These are phyloP conservation scores for Didymella pomorum DNA, from an alignment of 2,329 filamentous ascomycete species.

Conservation along the genomic window DNA sequence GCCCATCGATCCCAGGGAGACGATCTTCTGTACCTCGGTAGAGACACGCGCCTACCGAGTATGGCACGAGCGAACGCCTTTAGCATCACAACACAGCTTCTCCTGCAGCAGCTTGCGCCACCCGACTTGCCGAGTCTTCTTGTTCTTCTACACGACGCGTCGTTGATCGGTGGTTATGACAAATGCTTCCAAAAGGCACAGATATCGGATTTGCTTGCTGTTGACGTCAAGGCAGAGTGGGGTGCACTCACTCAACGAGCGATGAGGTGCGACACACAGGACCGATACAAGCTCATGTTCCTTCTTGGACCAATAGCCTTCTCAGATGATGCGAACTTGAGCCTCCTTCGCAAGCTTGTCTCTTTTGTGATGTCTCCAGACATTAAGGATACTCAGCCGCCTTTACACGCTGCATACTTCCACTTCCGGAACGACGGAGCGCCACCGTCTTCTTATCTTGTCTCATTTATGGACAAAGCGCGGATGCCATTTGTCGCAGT, in stretches of 20 bases:
- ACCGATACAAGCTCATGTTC: slow-evolving; percentile 56
- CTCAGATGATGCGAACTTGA: slow-evolving; percentile 49
- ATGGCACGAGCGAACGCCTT: slow-evolving; percentile 20
- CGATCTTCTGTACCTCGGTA: slow-evolving; percentile 23
- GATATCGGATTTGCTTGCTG: slow-evolving; percentile 52
- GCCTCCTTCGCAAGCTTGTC: slow-evolving; percentile 54
- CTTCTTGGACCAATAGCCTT: slow-evolving; percentile 58
- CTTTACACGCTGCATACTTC: slow-evolving; percentile 40
- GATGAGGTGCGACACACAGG: slow-evolving; percentile 28
- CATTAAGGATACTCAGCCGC: slow-evolving; percentile 52
- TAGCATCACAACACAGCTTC: slow-evolving; percentile 24
- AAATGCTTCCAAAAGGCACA: slow-evolving; percentile 42
- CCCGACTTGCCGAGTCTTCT: slow-evolving; percentile 16
- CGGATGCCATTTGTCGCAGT: slow-evolving; percentile 45
- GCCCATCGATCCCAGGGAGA: not conserved
- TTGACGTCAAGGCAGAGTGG: slow-evolving; percentile 54
- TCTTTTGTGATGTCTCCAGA: slow-evolving; percentile 55
- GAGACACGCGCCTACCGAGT: slow-evolving; percentile 21
- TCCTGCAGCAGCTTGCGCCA: slow-evolving; percentile 20
- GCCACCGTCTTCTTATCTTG: slow-evolving; percentile 22
- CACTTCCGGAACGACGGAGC: slow-evolving; percentile 49
- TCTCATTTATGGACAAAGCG: slow-evolving; percentile 28
- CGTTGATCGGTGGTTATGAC: slow-evolving; percentile 52
- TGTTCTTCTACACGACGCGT: slow-evolving; percentile 43
- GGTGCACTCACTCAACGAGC: slow-evolving; percentile 55